A percentile compares a stretch with the other conserved stretches of the same genome.
phyloP scores from a whole-genome alignment of 2,329 filamentous ascomycete genomes.

The Capronia americana region DNA sequence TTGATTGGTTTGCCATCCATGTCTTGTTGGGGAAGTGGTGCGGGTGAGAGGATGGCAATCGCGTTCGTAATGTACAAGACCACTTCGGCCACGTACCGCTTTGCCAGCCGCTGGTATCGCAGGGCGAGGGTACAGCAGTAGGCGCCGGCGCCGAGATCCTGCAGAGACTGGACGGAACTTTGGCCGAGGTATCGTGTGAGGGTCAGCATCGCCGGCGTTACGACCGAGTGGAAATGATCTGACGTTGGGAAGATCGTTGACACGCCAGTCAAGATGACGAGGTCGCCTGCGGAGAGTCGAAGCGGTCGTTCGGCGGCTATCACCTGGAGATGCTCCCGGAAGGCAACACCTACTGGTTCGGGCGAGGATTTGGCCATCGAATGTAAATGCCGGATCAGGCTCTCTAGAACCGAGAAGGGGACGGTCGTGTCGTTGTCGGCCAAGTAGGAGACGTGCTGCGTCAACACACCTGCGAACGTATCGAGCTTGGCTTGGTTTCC shows the following conservation, averaged over 20 bases:
- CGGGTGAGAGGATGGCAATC: conserved; percentile 66
- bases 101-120: conserved; percentile 82
- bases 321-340: conserved; percentile 72
- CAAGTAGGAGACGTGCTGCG: conserved; percentile 65
- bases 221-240: conserved; percentile 95
- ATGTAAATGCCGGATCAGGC: conserved; percentile 85
- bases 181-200: conserved; percentile 84
- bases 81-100: conserved; percentile 87
- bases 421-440: conserved; percentile 50
- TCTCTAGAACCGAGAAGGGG: conserved; percentile 75
- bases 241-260: conserved; percentile 89
- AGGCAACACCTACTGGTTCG: conserved; percentile 75
- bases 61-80: conserved; percentile 81
- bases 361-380: conserved; percentile 88
- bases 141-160: conserved; percentile 74
- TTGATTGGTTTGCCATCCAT: conserved; percentile 25
- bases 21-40: conserved; percentile 21
- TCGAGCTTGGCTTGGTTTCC: conserved; percentile 84
- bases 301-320: conserved; percentile 60
- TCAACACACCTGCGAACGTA: conserved; percentile 57
- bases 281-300: conserved; percentile 69
- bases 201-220: conserved; percentile 86
- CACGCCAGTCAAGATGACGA: conserved; percentile 83
- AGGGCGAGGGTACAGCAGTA: conserved; percentile 80
- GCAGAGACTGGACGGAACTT: conserved; percentile 68